phyloP scores from a whole-genome alignment of 352 stramenopile genomes.

The Lagenidium sp. region DNA sequence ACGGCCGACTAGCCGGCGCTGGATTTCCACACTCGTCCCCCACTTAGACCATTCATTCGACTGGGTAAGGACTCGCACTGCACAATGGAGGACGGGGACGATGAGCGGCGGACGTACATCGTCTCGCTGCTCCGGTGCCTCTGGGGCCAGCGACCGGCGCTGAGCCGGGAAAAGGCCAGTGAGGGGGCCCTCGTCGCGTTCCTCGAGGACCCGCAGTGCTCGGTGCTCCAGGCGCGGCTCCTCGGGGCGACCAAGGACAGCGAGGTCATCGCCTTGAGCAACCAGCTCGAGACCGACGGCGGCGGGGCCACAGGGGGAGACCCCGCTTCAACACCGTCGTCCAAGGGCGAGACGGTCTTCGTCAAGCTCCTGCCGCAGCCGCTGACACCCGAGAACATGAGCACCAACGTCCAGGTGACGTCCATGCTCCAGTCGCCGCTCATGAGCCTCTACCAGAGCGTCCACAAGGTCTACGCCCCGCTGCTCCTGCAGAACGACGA shows the following conservation, averaged over 20 bases:
- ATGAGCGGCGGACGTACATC: conserved; percentile 51
- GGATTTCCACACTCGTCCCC: neutral
- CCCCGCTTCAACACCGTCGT: conserved; percentile 3
- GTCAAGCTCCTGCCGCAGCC: conserved; percentile 42
- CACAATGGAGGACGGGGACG: no score
- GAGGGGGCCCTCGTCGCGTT: conserved; percentile 52
- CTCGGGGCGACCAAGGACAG: conserved; percentile 2
- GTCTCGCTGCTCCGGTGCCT: conserved; percentile 47
- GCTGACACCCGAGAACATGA: conserved; percentile 64
- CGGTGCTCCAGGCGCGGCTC: conserved; percentile 45
- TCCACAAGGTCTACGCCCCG: conserved; percentile 80
- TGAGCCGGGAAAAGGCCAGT: conserved; percentile 27
- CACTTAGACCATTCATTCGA: neutral
- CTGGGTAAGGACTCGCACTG: no score
- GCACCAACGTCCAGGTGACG: conserved; percentile 60
- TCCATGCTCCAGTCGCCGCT: conserved; percentile 52
- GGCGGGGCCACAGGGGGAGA: conserved; percentile 8
- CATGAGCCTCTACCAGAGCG: conserved; percentile 66
- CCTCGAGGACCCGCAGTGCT: conserved; percentile 60
- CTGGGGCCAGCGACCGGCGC: conserved; percentile 31
- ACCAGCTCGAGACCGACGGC: conserved; percentile 17
- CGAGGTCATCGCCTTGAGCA: conserved; percentile 18
- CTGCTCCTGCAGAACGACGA: conserved; percentile 50
- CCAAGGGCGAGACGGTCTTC: conserved; percentile 34
- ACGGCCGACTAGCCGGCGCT: no score